Evolutionary conservation across 768 basidiomycete species (phyloP), one percentile per base, ranked within the genome.

Genomic region (Calocybe cyanea): DNA sequence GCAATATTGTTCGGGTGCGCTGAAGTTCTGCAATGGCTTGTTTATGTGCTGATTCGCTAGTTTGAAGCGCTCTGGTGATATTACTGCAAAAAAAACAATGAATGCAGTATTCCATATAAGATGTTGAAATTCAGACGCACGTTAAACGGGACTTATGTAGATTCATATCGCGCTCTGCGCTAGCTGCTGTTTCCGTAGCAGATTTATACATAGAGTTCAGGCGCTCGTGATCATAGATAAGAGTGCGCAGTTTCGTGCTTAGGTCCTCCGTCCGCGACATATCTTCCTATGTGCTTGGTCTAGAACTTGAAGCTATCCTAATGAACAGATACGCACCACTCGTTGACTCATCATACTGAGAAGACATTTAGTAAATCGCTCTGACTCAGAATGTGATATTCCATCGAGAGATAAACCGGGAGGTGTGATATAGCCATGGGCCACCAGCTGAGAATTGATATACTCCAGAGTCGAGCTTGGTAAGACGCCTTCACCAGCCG

Each of bases 161-260:
- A 57, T 82, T 85, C 58, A 72, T 74, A 60, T 92, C 89, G n/a
- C 85, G 76, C 62, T 92, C 91, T 25, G 88, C 87, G 37, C 74
- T 81, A 11, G 81, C 83, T 1, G 79, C 76, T 19, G 67, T 75
- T 38, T 88, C 88, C 3, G 66, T 70, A 10, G 79, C 76, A 8
- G 70, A 59, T 14, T 70, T 68, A 58, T 90, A 73, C 75, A 90
- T 80, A 1, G 78, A 76, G 25, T 67, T 65, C 49, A 92, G 71
- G 10, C 91, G 76, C 58, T 91, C 88, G 48, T 89, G 74, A 53
- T 93, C 91, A 49, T 93, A 92, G 2, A 79, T 77, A 1, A 92
- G 68, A 1, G 87, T 91, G 18, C 87, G 75, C 14, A 87, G 63
- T 55, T 87, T 88, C 0, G 86, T 82, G 0, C 81, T 76, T 4